Evolutionary conservation across 768 basidiomycete species (phyloP), one percentile per base, ranked within the genome.

Genomic region (Strobilomyces dryophilus): DNA sequence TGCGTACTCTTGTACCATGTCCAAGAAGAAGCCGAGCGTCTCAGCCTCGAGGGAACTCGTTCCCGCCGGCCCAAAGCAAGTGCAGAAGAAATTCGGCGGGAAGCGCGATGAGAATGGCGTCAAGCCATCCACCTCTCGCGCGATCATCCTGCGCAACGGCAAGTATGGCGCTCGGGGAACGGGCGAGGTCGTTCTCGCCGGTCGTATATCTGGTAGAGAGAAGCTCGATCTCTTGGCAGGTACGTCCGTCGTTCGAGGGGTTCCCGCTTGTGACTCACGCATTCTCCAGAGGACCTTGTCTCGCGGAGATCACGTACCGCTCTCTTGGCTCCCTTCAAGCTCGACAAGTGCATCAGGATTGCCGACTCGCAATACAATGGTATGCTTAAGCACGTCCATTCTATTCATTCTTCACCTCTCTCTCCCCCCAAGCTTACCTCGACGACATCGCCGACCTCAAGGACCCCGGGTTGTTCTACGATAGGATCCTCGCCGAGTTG

Each of bases 151-250:
- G 57, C 80, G 89, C 57, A 86, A 89, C 61, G 85, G 84, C 39
- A 90, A 89, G 63, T 70, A 85, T 69, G 89, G 87, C 12, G 76
- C 85, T 27, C 77, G 76, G 49, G 88, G 89, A 39, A 81, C 82
- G 6, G 87, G 87, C 17, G 87, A 89, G 68, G 18, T 89, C 42
- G 66, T 83, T 44, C 67, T 79, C 43, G 73, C 75, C 49, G 78
- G 72, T 24, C 86, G 77, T 63, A 79, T 89, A 56, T 83, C 78
- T 45, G 90, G 90, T 1, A 78, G 86, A 61, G 89, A 91, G 68
- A 91, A 91, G 62, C 74, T 92, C 29, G 87, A 89, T 66, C 76
- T 91, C 24, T 71, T 91, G 29, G 87, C 87, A 59, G 88, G 90
- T 87, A 63, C 53, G 7, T 49, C 9, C 24, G 17, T 34, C n/a